Evolutionary conservation across 805 yeast genomes (phyloP).

Genomic region (Zygotorulaspora chibaensis): DNA sequence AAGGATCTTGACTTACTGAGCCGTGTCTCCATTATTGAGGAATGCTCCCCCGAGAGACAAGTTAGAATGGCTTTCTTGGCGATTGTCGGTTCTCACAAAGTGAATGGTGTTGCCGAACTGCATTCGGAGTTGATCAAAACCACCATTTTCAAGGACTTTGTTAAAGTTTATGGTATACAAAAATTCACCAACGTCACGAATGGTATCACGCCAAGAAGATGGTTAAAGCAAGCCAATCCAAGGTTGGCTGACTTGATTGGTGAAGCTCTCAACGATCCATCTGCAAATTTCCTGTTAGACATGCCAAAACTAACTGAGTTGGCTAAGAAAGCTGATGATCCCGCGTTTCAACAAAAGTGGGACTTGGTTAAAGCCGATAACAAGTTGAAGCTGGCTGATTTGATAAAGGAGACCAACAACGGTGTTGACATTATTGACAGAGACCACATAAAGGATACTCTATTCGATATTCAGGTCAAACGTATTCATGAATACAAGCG

Average conservation of each 20-base stretch:
- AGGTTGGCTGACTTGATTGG: slow-evolving; percentile 68
- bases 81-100: slow-evolving; percentile 86
- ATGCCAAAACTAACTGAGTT: slow-evolving; percentile 63
- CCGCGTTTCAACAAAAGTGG: slow-evolving; percentile 67
- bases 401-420: slow-evolving; percentile 61
- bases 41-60: slow-evolving; percentile 63
- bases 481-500: slow-evolving; percentile 95
- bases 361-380: slow-evolving; percentile 62
- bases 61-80: slow-evolving; percentile 92
- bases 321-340: slow-evolving; percentile 63
- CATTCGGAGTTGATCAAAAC: slow-evolving; percentile 88
- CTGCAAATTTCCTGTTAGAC: slow-evolving; percentile 64
- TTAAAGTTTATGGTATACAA: slow-evolving; percentile 70
- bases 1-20: slow-evolving; percentile 56
- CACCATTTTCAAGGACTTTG: slow-evolving; percentile 88
- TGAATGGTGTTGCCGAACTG: slow-evolving; percentile 93
- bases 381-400: slow-evolving; percentile 60
- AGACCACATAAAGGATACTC: slow-evolving; percentile 47
- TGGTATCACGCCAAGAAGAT: slow-evolving; percentile 94
- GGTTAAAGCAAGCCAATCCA: slow-evolving; percentile 94
- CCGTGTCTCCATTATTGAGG: slow-evolving; percentile 82
- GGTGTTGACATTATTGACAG: slow-evolving; percentile 56
- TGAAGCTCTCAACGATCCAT: slow-evolving; percentile 53
- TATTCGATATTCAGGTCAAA: slow-evolving; percentile 90
- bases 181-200: slow-evolving; percentile 90